phyloP scores from a whole-genome alignment of 495 filamentous ascomycete species.

The Trichoderma virens region DNA sequence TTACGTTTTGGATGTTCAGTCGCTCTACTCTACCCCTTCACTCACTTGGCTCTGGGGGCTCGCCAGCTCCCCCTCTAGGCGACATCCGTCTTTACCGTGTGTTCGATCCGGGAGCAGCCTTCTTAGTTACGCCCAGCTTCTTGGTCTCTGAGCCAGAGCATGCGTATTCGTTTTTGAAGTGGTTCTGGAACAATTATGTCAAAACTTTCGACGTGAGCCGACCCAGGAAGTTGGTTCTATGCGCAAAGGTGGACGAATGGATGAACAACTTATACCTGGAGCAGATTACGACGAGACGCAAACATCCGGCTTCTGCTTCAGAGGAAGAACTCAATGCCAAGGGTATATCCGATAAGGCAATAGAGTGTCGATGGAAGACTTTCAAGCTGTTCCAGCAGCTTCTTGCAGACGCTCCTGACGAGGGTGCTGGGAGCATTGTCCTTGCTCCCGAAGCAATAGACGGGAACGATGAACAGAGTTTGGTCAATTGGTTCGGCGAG shows the following conservation, averaged over 20 bases:
- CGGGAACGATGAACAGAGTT: conserved; percentile 43
- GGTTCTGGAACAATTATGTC: conserved; percentile 37
- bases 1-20: conserved; percentile 13
- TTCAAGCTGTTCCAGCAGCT: background rate
- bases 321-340: background rate
- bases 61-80: background rate
- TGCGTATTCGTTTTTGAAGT: conserved; percentile 45
- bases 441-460: conserved; percentile 38
- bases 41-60: background rate
- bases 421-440: background rate
- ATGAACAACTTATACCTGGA: conserved; percentile 15
- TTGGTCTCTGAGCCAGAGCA: conserved; percentile 43
- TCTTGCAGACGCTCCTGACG: background rate
- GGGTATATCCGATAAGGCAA: background rate
- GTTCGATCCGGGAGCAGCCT: conserved; percentile 49
- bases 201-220: background rate
- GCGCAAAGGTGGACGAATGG: conserved; percentile 7
- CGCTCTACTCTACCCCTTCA: conserved; percentile 5
- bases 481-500: conserved; percentile 47
- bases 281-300: background rate
- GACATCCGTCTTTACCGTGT: conserved; percentile 34
- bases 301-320: background rate
- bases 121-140: conserved; percentile 59
- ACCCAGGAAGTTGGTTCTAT: background rate
- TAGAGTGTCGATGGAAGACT: background rate